Evolutionary conservation across 805 yeast species (phyloP).

Genomic region (Nakazawaea sp.): DNA sequence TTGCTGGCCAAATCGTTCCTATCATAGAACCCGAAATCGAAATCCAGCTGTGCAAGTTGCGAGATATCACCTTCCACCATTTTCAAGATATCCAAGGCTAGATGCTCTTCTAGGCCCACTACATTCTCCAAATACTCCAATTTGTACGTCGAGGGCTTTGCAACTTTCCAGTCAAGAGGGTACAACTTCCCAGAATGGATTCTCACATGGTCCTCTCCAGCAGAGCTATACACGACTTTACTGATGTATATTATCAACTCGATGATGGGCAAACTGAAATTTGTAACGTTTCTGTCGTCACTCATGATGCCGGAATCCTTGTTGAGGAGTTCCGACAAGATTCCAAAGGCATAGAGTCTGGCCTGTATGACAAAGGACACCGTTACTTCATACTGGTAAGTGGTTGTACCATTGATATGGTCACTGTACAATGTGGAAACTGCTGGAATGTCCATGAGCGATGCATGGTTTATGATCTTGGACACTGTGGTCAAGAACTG

Average conservation of each 20-base stretch:
- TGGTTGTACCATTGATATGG: constrained; percentile 12
- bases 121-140: constrained; percentile 23
- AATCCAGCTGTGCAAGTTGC: constrained; percentile 14
- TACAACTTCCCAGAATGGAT: constrained; percentile 27
- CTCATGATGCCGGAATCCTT: constrained; percentile 17
- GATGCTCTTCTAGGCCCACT: constrained; percentile 24
- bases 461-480: constrained; percentile 33
- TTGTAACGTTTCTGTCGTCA: constrained; percentile 14
- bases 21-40: constrained; percentile 17
- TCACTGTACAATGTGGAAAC: constrained; percentile 34
- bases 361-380: constrained; percentile 31
- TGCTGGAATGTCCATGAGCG: constrained; percentile 23
- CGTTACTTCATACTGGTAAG: constrained; percentile 19
- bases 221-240: constrained; percentile 30
- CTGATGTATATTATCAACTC: constrained; percentile 39
- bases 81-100: constrained; percentile 21
- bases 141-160: constrained; percentile 31
- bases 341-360: constrained; percentile 31
- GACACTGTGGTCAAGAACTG: constrained; percentile 37
- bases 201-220: constrained; percentile 27
- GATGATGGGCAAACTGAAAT: constrained; percentile 30
- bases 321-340: constrained; percentile 27
- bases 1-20: constrained; percentile 10
- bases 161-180: constrained; percentile 31
- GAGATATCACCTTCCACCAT: constrained; percentile 18